phyloP scores from a whole-genome alignment of 805 yeast genomes.

The Phaffomyces thermotolerans region DNA sequence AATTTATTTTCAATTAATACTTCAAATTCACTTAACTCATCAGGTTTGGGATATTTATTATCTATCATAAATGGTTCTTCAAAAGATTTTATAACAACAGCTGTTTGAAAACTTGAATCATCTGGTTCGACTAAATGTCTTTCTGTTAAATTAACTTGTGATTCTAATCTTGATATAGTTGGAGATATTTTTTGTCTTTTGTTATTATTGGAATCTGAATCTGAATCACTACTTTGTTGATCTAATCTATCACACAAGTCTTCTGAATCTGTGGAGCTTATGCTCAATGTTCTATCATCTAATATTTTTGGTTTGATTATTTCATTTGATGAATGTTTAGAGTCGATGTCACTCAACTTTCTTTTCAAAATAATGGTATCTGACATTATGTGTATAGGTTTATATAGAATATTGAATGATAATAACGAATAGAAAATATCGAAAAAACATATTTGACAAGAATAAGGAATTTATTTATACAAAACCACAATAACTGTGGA shows the following conservation, averaged over 20 bases:
- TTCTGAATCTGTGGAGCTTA: conserved; percentile 17
- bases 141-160: conserved; percentile 9
- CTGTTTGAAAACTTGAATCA: conserved; percentile 15
- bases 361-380: conserved; percentile 12
- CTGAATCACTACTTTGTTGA: background rate
- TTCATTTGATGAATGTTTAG: background rate
- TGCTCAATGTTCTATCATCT: conserved; percentile 18
- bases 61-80: conserved; percentile 21
- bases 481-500: background rate
- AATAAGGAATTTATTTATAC: too few relatives aligned
- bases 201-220: conserved; percentile 4
- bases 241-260: conserved; percentile 18
- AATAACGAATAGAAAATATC: too few relatives aligned
- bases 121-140: conserved; percentile 10
- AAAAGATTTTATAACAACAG: conserved; percentile 22
- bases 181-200: background rate
- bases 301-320: background rate
- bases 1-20: conserved; percentile 26
- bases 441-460: too few relatives aligned
- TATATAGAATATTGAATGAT: too few relatives aligned
- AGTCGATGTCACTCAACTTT: conserved; percentile 4
- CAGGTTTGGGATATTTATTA: conserved; percentile 16
- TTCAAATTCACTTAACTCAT: conserved; percentile 23
- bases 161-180: conserved; percentile 4
- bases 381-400: background rate